Percentiles rank a stretch among this genome's conserved stretches.
phyloP scores from a whole-genome alignment of 2,329 filamentous ascomycete genomes.

The Dothistroma pini region DNA sequence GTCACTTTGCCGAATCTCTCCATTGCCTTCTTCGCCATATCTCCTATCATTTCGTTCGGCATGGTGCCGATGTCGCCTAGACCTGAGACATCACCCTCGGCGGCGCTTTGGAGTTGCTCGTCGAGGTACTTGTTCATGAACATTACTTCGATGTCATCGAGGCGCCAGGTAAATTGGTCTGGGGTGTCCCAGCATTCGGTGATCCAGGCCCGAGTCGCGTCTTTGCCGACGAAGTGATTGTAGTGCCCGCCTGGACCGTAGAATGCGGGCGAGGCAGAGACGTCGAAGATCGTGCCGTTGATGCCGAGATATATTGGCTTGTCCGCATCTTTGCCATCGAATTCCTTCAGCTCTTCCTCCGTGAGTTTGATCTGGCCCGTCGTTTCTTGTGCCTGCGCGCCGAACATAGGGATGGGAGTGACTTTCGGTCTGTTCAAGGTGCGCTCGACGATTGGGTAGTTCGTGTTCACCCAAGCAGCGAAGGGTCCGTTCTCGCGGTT shows the following conservation, averaged over 20 bases:
- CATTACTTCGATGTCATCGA: conserved; percentile 29
- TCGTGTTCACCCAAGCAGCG: conserved; percentile 20
- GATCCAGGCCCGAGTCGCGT: conserved; percentile 32
- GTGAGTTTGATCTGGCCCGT: conserved; percentile 16
- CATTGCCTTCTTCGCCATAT: conserved; percentile 29
- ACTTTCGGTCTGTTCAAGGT: conserved; percentile 12
- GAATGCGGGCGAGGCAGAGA: conserved; percentile 28
- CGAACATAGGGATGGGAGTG: conserved; percentile 6
- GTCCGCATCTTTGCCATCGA: conserved; percentile 26
- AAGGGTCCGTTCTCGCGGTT: conserved; percentile 21
- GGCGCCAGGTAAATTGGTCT: conserved; percentile 28
- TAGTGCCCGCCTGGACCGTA: conserved; percentile 34
- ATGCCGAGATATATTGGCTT: conserved; percentile 32
- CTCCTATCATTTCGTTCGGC: conserved; percentile 22
- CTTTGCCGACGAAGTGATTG: conserved; percentile 30
- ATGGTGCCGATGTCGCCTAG: conserved; percentile 20
- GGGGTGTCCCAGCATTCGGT: conserved; percentile 32
- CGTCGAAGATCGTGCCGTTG: conserved; percentile 34
- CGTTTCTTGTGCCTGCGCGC: conserved; percentile 17
- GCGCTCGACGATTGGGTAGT: conserved; percentile 19
- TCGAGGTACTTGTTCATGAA: conserved; percentile 31
- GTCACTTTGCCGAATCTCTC: conserved; percentile 24
- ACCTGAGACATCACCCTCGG: conserved; percentile 18
- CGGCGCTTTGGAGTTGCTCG: conserved; percentile 25
- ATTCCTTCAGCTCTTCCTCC: conserved; percentile 25